Evolutionary conservation across 1,284 basidiomycete species (phyloP), one percentile per base, ranked within the genome.

Genomic region (Ganoderma leucocontextum): DNA sequence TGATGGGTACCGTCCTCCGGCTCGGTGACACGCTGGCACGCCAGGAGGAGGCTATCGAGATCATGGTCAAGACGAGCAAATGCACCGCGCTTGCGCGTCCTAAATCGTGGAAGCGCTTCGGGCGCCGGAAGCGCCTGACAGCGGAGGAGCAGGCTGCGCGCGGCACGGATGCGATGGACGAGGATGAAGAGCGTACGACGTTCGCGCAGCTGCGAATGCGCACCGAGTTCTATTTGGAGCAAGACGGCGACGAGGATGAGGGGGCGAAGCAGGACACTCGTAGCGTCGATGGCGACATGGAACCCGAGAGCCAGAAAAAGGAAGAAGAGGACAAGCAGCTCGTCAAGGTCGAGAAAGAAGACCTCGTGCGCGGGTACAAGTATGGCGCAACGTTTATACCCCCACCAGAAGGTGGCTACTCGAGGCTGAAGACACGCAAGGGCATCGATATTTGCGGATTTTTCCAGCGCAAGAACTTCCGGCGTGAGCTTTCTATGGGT

Each of bases 381-480:
- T 98, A 98, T 74, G 97, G 97, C 6, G 91, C 93, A 4, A 94
- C 92, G 2, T 95, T 96, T 79, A 91, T 91, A 1, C 95, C 95
- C 2, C 91, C 92, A 78, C 91, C 94, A 2, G 93, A 95, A 55
- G 93, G 88, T 7, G 86, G 91, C 62, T 97, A 96, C 73, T 87
- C 87, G 52, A 86, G 85, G 65, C 81, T 96, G 38, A 82, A 85
- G 4, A 94, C 95, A 1, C 86, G 83, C 75, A 92, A 91, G 75
- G 95, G 96, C 0, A 91, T 98, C 47, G 95, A 98, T 68, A 89
- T 99, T 55, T 89, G 94, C 71, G 93, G 92, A 0, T 97, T 98
- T 82, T 92, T 97, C 79, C 86, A 84, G 1, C 78, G 78, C 29
- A 84, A 85, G 64, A 88, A 91, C 70, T 89, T 95, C 78, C 91